Conservation (phyloP, 371 early-diverging fungal genomes). For the Zychaea mexicana region DNA sequence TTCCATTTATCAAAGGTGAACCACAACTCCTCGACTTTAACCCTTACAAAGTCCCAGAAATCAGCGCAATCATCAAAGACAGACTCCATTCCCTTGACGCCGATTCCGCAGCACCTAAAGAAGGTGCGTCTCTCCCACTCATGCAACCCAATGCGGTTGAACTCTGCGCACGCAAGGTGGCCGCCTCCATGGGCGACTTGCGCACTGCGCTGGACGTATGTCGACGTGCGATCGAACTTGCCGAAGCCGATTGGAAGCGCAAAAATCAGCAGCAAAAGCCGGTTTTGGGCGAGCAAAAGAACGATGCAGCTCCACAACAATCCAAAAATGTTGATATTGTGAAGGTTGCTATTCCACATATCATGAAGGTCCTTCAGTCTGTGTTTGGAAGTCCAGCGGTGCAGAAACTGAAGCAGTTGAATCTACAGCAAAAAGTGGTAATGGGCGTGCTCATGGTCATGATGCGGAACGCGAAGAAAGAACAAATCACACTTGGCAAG, state of each 20-base stretch:
- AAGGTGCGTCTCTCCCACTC: conserved; percentile 42
- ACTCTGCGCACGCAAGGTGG: conserved; percentile 90
- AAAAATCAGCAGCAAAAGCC: conserved; percentile 16
- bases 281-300: conserved; percentile 31
- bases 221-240: conserved; percentile 81
- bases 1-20: conserved; percentile 44
- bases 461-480: conserved; percentile 29
- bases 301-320: background rate
- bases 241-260: conserved; percentile 65
- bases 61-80: conserved; percentile 81
- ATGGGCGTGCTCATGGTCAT: conserved; percentile 56
- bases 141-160: conserved; percentile 90
- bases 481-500: conserved; percentile 52
- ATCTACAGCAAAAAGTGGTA: conserved; percentile 82
- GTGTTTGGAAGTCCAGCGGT: conserved; percentile 68
- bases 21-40: conserved; percentile 84
- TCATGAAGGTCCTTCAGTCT: conserved; percentile 68
- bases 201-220: conserved; percentile 92
- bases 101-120: background rate
- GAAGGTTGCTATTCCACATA: conserved; percentile 80
- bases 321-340: conserved; percentile 31
- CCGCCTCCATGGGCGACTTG: conserved; percentile 89
- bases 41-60: conserved; percentile 84
- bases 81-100: conserved; percentile 59
- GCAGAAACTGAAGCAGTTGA: conserved; percentile 67